Evolutionary conservation across 495 filamentous ascomycete genomes (phyloP).

Genomic region (Jackrogersella minutella): DNA sequence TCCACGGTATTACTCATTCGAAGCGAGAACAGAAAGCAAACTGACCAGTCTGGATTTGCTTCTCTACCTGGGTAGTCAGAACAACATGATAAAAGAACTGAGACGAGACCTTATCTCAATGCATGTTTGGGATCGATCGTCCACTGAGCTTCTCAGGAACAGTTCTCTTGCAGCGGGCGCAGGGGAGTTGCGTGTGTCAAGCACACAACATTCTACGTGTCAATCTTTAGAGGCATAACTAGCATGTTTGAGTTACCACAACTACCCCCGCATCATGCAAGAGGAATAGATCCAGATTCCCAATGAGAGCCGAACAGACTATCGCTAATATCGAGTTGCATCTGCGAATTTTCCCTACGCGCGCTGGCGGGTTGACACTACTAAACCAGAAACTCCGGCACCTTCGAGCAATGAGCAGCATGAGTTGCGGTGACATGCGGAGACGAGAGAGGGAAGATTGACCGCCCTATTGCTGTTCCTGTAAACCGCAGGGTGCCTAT

Average conservation of each 20-base stretch:
- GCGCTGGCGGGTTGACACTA: conserved; percentile 8
- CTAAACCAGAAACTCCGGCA: conserved; percentile 15
- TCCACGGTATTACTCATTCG: background rate
- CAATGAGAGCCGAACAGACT: conserved; percentile 33
- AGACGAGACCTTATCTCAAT: conserved; percentile 29
- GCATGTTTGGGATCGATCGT: conserved; percentile 31
- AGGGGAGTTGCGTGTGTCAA: conserved; percentile 38
- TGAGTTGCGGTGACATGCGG: conserved; percentile 23
- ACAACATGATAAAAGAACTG: conserved; percentile 21
- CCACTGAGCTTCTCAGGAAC: conserved; percentile 40
- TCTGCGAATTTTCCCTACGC: conserved; percentile 27
- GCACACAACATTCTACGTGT: conserved; percentile 44
- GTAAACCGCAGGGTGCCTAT: conserved; percentile 9
- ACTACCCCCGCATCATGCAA: conserved; percentile 38
- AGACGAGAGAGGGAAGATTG: conserved; percentile 7
- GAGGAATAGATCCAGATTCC: conserved; percentile 38
- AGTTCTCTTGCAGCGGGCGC: conserved; percentile 31
- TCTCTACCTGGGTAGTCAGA: conserved; percentile 5
- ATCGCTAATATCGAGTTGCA: conserved; percentile 32
- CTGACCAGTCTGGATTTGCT: conserved; percentile 6
- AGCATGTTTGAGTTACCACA: conserved; percentile 30
- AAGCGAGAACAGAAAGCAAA: conserved; percentile 17
- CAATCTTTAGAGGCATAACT: conserved; percentile 41
- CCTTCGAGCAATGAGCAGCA: conserved; percentile 12
- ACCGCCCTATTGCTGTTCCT: conserved; percentile 26